Evolutionary conservation across 1,284 basidiomycete genomes (phyloP).

Genomic region (Moesziomyces sp.): DNA sequence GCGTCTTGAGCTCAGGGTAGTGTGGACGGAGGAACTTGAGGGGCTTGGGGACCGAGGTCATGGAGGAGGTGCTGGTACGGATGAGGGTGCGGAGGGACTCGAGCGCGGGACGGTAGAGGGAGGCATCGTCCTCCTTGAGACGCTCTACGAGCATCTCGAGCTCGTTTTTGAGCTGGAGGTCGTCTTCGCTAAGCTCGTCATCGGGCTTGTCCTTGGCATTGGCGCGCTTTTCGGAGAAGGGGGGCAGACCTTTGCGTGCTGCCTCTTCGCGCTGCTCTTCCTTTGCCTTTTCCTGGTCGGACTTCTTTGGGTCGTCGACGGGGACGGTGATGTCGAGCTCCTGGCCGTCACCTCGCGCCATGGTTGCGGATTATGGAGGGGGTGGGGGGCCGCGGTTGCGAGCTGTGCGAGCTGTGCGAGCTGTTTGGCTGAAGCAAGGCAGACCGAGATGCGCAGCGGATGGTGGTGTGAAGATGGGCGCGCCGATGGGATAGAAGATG

Average conservation of each 20-base stretch:
- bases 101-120: conserved; percentile 87
- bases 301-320: conserved; percentile 44
- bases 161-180: conserved; percentile 91
- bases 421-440: too few species aligned
- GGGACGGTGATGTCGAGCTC: conserved; percentile 52
- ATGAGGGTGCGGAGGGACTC: conserved; percentile 94
- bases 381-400: neutral
- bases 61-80: conserved; percentile 94
- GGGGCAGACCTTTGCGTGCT: conserved; percentile 43
- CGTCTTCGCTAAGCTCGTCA: conserved; percentile 88
- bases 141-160: conserved; percentile 97
- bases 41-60: conserved; percentile 99
- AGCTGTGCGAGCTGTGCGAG: too few species aligned
- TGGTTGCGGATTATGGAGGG: conserved; percentile 16
- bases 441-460: too few species aligned
- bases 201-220: conserved; percentile 73
- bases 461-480: too few species aligned
- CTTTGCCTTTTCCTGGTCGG: conserved; percentile 50
- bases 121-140: conserved; percentile 86
- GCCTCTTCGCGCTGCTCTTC: conserved; percentile 50
- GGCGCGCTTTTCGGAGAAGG: conserved; percentile 28
- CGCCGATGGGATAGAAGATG: neutral
- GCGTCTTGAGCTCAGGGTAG: conserved; percentile 80
- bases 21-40: conserved; percentile 97
- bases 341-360: conserved; percentile 52